Evolutionary conservation across 164 flowering plant genomes (phyloP), one percentile per base, ranked within the genome.

Genomic region (Aristolochia fimbriata): DNA sequence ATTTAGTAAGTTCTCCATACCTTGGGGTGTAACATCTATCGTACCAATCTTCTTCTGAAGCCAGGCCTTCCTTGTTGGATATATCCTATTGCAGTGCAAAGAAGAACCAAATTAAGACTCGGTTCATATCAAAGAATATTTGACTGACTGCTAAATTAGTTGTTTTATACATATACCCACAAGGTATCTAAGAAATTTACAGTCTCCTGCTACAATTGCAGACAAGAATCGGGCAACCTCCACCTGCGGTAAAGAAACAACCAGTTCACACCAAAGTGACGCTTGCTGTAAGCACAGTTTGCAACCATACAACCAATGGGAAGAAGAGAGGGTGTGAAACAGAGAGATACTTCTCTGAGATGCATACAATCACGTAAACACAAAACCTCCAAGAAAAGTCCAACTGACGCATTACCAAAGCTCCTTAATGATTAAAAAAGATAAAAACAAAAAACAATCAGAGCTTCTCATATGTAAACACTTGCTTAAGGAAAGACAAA

Each of bases 341-440:
- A 24, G 46, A 48, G 54, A 50, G 74, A 62, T 49, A 86, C 97
- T 78, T 86, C 85, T 77, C 82, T 86, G 58, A 91, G 86, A 73
- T 88, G 94, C 85, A 88, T 85, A 79, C 96, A 91, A 60, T 91
- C 97, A 51, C 97, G 81, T 71, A 91, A 79, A 64, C 81, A 74
- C 65, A 91, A 63, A 54, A 81, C 81, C 74, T 88, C 97, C 60
- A 91, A 77, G 17, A 66, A 51, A 58, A 66, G 76, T 33, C 84
- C 94, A 58, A 76, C 74, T 0, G 64, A 55, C 22, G 64, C 67
- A 67, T 74, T 73, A 54, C 86, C 90, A 66, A 84, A 83, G 70
- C 81, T 83, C 74, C 97, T 91, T 59, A 50, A 62, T 23, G 55
- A 55, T 10, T 9, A 52, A 30, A 56, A 52, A 24, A 21, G 43